phyloP scores from a whole-genome alignment of 768 basidiomycete species.

The Rhizopogon sp. region DNA sequence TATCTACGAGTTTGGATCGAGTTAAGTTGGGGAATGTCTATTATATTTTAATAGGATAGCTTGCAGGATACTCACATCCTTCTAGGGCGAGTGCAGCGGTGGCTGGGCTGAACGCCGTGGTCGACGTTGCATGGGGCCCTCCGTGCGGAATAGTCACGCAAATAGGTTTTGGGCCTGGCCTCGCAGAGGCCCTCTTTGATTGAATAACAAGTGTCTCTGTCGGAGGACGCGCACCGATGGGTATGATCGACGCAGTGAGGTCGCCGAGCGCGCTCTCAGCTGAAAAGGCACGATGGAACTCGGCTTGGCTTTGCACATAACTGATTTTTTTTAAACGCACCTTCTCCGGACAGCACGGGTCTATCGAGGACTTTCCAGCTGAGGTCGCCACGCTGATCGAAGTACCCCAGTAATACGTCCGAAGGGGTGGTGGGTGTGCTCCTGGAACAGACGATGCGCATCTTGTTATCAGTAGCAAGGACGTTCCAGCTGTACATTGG shows the following conservation, averaged over 20 bases:
- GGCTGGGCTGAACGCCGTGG: conserved; percentile 42
- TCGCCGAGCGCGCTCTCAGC: conserved; percentile 37
- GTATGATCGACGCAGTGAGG: conserved; percentile 39
- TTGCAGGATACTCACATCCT: conserved; percentile 46
- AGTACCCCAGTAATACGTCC: conserved; percentile 44
- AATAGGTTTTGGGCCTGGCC: conserved; percentile 25
- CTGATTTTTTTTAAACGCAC: conserved; percentile 27
- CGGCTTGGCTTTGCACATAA: not conserved
- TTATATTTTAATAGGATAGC: not conserved
- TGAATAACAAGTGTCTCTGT: conserved; percentile 51
- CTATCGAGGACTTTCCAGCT: conserved; percentile 40
- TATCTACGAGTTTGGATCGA: conserved; percentile 33
- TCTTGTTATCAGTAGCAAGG: conserved; percentile 40
- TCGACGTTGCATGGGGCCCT: conserved; percentile 51
- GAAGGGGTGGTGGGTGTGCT: conserved; percentile 44
- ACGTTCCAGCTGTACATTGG: conserved; percentile 50
- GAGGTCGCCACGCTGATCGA: conserved; percentile 19
- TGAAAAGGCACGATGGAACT: conserved; percentile 13
- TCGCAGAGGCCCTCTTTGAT: conserved; percentile 15
- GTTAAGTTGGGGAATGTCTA: no score
- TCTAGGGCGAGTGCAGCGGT: conserved; percentile 45
- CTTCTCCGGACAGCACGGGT: conserved; percentile 31
- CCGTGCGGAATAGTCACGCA: conserved; percentile 57
- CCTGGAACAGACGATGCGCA: conserved; percentile 41
- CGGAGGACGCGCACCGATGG: conserved; percentile 44